Evolutionary conservation across 768 basidiomycete genomes (phyloP), one percentile per base, ranked within the genome.

Genomic region (Boletus pseudo-olivaceus): DNA sequence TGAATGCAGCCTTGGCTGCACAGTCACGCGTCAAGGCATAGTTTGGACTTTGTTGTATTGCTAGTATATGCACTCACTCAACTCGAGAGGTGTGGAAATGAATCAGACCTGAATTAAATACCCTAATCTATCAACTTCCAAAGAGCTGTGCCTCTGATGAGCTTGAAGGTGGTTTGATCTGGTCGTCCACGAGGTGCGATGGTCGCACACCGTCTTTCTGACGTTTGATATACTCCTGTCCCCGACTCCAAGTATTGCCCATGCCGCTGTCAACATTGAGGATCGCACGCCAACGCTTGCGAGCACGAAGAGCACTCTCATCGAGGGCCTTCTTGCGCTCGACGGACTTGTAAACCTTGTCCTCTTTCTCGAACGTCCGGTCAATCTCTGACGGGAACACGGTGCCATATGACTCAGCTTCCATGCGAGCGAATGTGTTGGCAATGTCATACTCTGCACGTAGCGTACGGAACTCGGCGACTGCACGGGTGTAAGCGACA

Each of bases 1-100:
- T 93, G 81, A 93, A 93, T 60, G 90, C 91, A 33, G 90, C 91
- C 11, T 82, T 90, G 67, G 90, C 91, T 44, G 90, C 90, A 20
- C 88, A 90, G 61, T 83, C 88, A 47, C 78, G 84, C 55, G 74
- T 75, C 57, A 80, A 78, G 58, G 74, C 74, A 62, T 77, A 69
- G 62, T 49, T 40, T 39, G 15, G n/a, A 53, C 43, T 45, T 47
- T 57, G 51, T 46, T 58, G 58, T 61, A 63, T 54, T 55, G 38
- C 59, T 60, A 62, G 34, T 35, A 26, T 54, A 53, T 43, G 49
- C 50, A 48, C 30, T 51, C 45, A 37, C 35, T n/a, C 30, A 37
- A 51, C 29, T 38, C 33, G 26, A 45, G 34, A 27, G 19, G 29
- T 32, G 30, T 20, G 47, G 19, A 40, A 23, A 37, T 30, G 14